A percentile compares a stretch with the other conserved stretches of the same genome.
phyloP scores from a whole-genome alignment of 495 filamentous ascomycete species.

The Xylaria cubensis region DNA sequence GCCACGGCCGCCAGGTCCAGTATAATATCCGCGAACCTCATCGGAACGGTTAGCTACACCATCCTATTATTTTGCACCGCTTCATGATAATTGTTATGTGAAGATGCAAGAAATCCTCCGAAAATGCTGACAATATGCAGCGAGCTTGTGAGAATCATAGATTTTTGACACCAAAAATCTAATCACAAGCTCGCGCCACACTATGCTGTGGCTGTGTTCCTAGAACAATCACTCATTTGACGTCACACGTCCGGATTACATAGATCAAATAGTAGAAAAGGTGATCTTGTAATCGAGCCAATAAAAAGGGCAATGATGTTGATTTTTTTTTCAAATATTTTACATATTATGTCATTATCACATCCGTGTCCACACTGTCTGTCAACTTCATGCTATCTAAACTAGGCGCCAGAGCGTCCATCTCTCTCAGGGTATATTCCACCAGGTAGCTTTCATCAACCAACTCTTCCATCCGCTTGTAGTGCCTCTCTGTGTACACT shows the following conservation, averaged over 20 bases:
- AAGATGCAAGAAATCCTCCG: background rate
- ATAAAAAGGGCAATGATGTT: background rate
- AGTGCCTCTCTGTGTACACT: conserved; percentile 91
- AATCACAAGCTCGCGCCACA: conserved; percentile 36
- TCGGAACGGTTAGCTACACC: conserved; percentile 31
- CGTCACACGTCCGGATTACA: background rate
- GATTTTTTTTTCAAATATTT: conserved; percentile 19
- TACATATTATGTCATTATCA: conserved; percentile 50
- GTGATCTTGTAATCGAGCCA: background rate
- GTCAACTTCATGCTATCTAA: conserved; percentile 39
- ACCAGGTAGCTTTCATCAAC: conserved; percentile 95
- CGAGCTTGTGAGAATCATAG: background rate
- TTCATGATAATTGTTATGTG: conserved; percentile 9
- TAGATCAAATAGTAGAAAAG: background rate
- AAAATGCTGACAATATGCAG: background rate
- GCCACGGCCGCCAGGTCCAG: conserved; percentile 81
- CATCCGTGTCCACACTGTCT: conserved; percentile 46
- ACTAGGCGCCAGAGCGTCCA: conserved; percentile 74
- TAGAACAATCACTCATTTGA: background rate
- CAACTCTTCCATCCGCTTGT: conserved; percentile 82
- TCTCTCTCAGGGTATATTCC: conserved; percentile 89
- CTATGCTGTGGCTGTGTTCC: conserved; percentile 27
- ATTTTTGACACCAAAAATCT: conserved; percentile 16
- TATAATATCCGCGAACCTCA: conserved; percentile 61
- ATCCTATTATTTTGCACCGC: conserved; percentile 17